Base-by-base conservation (phyloP, 1,284 basidiomycete species). In the Ceratobasidium sp. region DNA sequence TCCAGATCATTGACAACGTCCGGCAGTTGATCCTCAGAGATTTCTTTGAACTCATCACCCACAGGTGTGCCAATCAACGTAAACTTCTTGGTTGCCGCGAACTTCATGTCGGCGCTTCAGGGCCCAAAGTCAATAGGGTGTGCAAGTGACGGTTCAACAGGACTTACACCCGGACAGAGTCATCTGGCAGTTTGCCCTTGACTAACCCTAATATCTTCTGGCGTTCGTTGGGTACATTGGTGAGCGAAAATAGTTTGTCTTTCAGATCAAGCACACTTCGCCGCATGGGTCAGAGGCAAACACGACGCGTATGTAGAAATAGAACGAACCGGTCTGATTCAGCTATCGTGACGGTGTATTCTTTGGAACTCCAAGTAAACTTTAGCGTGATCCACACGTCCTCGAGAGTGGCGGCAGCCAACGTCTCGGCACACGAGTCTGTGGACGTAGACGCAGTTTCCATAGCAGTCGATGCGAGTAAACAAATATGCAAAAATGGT, bases 171-270 rank as follows among this genome's bases (percentile, higher is more conserved):
- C 85, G 84, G 59, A 82, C 87, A 74, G 91, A 87, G 76, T 95
- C 92, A 1, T 86, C 83, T 3, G 92, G 92, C 12, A 96, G 82
- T 79, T 93, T 95, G 43, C 93, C 92, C 77, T 93, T 93, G 43
- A 92, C 89, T 32, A 97, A 81, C 0, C 93, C 93, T 14, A 96
- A 84, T 69, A 97, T 90, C 84, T 97, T 97, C 82, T 97, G 94
- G 18, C 94, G 85, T 76, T 92, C 92, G 30, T 89, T 86, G 2
- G 94, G 93, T 1, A 97, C 93, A 72, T 85, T 86, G 1, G 94
- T 97, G 71, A 94, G 79, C 39, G 83, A 85, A 75, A 90, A 86
- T 45, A 97, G 79, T 8, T 84, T 80, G 21, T 83, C 82, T 80
- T 91, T 91, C 75, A 92, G 80, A 76, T 92, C 90, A 76, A 86